Conservation (phyloP, 2,329 filamentous ascomycete genomes). For the Colletotrichum higginsianum region DNA sequence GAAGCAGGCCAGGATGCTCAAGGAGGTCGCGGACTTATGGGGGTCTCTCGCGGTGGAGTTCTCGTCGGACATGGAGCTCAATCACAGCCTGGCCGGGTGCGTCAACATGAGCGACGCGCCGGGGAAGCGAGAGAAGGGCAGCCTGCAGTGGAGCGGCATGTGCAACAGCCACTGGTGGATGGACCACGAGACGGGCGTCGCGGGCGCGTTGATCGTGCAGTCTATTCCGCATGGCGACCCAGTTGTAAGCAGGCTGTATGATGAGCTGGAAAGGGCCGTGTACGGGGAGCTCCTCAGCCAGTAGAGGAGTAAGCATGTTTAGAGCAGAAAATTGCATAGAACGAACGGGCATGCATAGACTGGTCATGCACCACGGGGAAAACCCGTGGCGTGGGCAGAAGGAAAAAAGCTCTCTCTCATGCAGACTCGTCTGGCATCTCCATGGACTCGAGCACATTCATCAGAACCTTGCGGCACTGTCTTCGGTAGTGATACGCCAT, state of each 20-base stretch:
- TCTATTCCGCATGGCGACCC: constrained; percentile 57
- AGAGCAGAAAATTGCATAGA: neutral
- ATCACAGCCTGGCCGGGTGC: constrained; percentile 57
- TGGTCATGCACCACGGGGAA: too few species aligned
- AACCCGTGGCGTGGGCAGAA: too few species aligned
- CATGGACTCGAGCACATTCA: constrained; percentile 60
- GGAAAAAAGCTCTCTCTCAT: too few species aligned
- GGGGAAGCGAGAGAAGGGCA: constrained; percentile 58
- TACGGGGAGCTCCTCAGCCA: constrained; percentile 49
- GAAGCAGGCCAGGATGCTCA: constrained; percentile 46
- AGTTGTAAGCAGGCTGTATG: constrained; percentile 53
- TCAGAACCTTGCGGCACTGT: constrained; percentile 64
- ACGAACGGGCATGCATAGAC: too few species aligned
- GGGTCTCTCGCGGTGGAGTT: constrained; percentile 56
- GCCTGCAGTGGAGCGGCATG: constrained; percentile 61
- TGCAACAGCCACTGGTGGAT: constrained; percentile 61
- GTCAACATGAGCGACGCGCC: constrained; percentile 57
- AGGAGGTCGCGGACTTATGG: constrained; percentile 43
- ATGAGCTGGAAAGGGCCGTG: constrained; percentile 57
- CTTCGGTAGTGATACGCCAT: constrained; percentile 65
- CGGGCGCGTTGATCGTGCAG: constrained; percentile 56
- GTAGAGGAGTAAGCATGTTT: neutral
- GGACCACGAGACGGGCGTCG: constrained; percentile 57
- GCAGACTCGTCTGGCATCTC: constrained; percentile 33
- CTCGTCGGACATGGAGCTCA: constrained; percentile 49